phyloP scores from a whole-genome alignment of 2,329 filamentous ascomycete species.

The Trichoderma sp. region DNA sequence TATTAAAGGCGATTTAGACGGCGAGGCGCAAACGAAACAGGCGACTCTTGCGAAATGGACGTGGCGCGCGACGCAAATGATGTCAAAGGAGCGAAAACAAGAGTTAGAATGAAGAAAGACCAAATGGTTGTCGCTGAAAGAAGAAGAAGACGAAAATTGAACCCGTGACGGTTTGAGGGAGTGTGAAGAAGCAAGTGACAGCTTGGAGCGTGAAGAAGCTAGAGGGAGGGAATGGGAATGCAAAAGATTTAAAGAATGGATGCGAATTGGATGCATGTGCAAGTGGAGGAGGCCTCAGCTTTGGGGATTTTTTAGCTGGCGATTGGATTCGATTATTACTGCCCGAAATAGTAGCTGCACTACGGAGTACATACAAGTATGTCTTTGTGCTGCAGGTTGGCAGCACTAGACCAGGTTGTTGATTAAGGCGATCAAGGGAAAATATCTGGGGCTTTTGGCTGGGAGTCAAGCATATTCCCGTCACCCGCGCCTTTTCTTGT shows the following conservation, averaged over 20 bases:
- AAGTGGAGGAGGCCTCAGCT: constrained; percentile 7
- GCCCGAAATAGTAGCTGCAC: neutral
- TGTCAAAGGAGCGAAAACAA: neutral
- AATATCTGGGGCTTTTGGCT: neutral
- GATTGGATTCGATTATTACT: neutral
- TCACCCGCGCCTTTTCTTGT: neutral
- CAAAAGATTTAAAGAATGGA: neutral
- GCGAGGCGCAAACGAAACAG: neutral
- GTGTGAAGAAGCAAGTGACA: neutral
- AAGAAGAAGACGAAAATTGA: neutral
- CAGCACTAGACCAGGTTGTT: neutral
- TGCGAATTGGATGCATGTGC: neutral
- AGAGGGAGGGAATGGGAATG: neutral
- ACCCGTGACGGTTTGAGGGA: neutral
- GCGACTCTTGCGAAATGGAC: neutral
- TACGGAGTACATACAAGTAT: neutral
- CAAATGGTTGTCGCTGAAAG: too few relatives aligned
- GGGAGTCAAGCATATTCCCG: neutral
- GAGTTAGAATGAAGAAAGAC: neutral
- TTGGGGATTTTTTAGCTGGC: neutral
- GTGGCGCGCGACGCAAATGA: neutral
- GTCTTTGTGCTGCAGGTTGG: neutral
- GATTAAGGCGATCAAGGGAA: neutral
- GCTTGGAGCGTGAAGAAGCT: neutral
- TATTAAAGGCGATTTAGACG: neutral